Percentiles rank a stretch among this genome's conserved stretches.
Evolutionary conservation across 306 rosid species (phyloP).

Genomic region (Vachellia pachyceras): DNA sequence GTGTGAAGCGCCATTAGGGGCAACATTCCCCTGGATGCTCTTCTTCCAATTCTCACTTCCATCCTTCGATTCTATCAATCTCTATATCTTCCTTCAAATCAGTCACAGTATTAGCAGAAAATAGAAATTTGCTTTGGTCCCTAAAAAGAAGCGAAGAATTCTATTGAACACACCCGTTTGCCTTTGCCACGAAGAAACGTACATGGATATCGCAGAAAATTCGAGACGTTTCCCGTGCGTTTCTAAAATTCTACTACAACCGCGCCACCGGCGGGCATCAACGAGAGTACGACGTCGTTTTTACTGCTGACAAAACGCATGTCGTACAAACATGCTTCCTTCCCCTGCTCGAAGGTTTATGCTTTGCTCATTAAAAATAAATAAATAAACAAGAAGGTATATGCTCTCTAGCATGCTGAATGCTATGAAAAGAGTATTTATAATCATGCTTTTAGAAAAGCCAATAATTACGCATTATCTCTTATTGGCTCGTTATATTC

Average conservation of each 20-base stretch:
- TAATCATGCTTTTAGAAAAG: too few species aligned
- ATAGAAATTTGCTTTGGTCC: not conserved
- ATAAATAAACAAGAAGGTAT: too few species aligned
- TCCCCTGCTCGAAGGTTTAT: too few species aligned
- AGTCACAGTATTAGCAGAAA: not conserved
- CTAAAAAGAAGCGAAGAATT: not conserved
- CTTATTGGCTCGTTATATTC: too few species aligned
- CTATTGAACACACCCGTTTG: not conserved
- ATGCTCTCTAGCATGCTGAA: too few species aligned
- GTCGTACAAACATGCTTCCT: not conserved
- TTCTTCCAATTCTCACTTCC: conserved; percentile 65
- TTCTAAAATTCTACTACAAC: not conserved
- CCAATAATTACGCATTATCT: too few species aligned
- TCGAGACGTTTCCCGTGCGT: conserved; percentile 43
- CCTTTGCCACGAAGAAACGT: conserved; percentile 41
- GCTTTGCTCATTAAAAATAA: too few species aligned
- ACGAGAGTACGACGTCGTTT: conserved; percentile 13
- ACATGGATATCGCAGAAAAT: conserved; percentile 14
- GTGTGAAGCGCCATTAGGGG: conserved; percentile 78
- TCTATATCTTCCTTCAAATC: not conserved
- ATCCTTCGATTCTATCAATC: conserved; percentile 33
- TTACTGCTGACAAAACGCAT: not conserved
- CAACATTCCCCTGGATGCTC: conserved; percentile 62
- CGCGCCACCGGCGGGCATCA: not conserved
- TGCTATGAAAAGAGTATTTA: too few species aligned